phyloP scores from a whole-genome alignment of 371 early-diverging fungal species.

The Actinomortierella ambigua region DNA sequence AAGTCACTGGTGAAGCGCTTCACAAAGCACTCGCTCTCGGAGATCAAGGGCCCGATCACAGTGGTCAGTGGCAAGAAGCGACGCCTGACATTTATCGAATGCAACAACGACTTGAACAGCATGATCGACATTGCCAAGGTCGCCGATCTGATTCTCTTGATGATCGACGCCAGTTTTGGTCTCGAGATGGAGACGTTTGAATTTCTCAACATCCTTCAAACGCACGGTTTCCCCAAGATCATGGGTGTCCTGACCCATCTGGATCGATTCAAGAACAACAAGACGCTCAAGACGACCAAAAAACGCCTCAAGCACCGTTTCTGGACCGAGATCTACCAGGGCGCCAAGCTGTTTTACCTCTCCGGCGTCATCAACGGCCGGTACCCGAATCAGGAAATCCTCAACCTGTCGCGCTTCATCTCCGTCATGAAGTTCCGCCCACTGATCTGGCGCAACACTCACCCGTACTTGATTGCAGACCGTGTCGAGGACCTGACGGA shows the following conservation, averaged over 20 bases:
- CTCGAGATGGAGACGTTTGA: slow-evolving; percentile 99
- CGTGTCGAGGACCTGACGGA: slow-evolving; percentile 97
- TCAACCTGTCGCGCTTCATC: slow-evolving; percentile 95
- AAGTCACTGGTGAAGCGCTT: slow-evolving; percentile 94
- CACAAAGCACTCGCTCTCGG: slow-evolving; percentile 90
- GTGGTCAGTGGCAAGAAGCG: slow-evolving; percentile 95
- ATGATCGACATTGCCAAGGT: slow-evolving; percentile 99
- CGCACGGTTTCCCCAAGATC: slow-evolving; percentile 97
- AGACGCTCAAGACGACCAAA: slow-evolving; percentile 87
- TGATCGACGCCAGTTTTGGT: slow-evolving; percentile 96
- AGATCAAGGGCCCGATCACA: slow-evolving; percentile 95
- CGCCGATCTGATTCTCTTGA: slow-evolving; percentile 95
- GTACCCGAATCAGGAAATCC: slow-evolving; percentile 91
- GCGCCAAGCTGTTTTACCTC: slow-evolving; percentile 96
- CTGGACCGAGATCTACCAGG: slow-evolving; percentile 98
- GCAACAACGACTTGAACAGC: slow-evolving; percentile 94
- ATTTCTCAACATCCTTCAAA: slow-evolving; percentile 96
- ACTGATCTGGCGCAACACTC: slow-evolving; percentile 94
- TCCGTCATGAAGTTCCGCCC: slow-evolving; percentile 98
- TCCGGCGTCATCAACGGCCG: slow-evolving; percentile 93
- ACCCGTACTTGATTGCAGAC: slow-evolving; percentile 95
- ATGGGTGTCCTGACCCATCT: slow-evolving; percentile 97
- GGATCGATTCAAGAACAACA: slow-evolving; percentile 92
- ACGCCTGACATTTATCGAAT: slow-evolving; percentile 96
- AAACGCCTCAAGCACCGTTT: slow-evolving; percentile 96